These are phyloP conservation scores for Calcarisporium arbuscula DNA, from an alignment of 2,329 filamentous ascomycete species.

Conservation along the genomic window DNA sequence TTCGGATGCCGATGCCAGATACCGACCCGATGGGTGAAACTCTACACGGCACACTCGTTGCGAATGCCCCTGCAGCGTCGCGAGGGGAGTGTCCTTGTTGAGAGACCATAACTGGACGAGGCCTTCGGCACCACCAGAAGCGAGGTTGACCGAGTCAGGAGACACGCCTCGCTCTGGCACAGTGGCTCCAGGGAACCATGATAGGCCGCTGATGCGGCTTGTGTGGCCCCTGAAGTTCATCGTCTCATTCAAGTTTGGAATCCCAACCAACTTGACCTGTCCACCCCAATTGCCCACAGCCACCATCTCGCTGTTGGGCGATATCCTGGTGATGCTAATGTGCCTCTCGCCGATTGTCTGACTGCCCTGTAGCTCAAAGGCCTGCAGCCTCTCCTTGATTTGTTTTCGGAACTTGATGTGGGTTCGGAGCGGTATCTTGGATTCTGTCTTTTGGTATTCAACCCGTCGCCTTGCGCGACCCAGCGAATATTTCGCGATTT, in stretches of 20 bases:
- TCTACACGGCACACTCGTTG: slow-evolving; percentile 87
- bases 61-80: slow-evolving; percentile 75
- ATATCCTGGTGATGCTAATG: slow-evolving; percentile 85
- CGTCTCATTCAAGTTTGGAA: slow-evolving; percentile 76
- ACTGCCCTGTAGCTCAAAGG: slow-evolving; percentile 86
- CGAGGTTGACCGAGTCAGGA: slow-evolving; percentile 70
- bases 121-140: slow-evolving; percentile 84
- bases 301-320: slow-evolving; percentile 74
- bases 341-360: slow-evolving; percentile 89
- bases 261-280: slow-evolving; percentile 75
- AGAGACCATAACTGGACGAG: slow-evolving; percentile 88
- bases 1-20: slow-evolving; percentile 87
- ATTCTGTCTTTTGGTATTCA: slow-evolving; percentile 71
- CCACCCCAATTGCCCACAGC: slow-evolving; percentile 93
- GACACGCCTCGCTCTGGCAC: slow-evolving; percentile 65
- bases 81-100: slow-evolving; percentile 74
- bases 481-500: slow-evolving; percentile 78
- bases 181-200: slow-evolving; percentile 83
- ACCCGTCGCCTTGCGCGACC: slow-evolving; percentile 73
- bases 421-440: slow-evolving; percentile 75
- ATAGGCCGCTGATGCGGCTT: slow-evolving; percentile 81
- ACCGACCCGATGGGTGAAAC: slow-evolving; percentile 87
- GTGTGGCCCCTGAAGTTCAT: slow-evolving; percentile 75
- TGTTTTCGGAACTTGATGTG: slow-evolving; percentile 90
- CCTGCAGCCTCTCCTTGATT: slow-evolving; percentile 74